Percentiles rank a stretch among this genome's conserved stretches.
phyloP scores from a whole-genome alignment of 2,329 filamentous ascomycete species.

The Alternaria alternata region DNA sequence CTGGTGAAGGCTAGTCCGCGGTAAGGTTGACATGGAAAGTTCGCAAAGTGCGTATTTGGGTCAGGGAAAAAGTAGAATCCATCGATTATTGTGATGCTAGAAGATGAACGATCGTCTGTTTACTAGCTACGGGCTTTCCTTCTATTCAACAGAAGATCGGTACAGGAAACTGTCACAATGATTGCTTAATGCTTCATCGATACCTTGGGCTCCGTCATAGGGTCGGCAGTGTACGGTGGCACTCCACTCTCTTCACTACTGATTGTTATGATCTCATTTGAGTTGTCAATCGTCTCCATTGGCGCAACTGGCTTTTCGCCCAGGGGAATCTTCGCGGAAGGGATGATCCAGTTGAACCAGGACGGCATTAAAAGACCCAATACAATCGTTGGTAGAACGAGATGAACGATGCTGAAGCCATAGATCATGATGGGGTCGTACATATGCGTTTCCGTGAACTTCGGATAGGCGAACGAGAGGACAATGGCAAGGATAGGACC shows the following conservation, averaged over 20 bases:
- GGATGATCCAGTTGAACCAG: conserved; percentile 2
- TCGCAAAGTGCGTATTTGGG: too few species aligned
- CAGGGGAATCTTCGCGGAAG: not conserved
- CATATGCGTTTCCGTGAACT: conserved; percentile 20
- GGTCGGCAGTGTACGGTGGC: not conserved
- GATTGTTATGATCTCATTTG: not conserved
- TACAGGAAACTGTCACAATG: too few species aligned
- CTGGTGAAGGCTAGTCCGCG: conserved; percentile 28
- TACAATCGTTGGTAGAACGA: conserved; percentile 8
- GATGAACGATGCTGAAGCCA: conserved; percentile 31
- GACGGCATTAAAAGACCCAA: not conserved
- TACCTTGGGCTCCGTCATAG: too few species aligned
- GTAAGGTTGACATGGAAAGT: not conserved
- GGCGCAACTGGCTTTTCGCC: conserved; percentile 10
- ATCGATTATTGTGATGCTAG: too few species aligned
- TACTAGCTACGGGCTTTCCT: too few species aligned
- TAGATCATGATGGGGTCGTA: conserved; percentile 36
- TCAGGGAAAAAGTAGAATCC: too few species aligned
- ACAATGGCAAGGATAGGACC: conserved; percentile 35
- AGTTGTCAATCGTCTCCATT: conserved; percentile 10
- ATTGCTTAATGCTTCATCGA: too few species aligned
- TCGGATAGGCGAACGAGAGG: conserved; percentile 34
- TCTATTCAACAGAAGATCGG: too few species aligned
- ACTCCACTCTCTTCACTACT: conserved; percentile 3
- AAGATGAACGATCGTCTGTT: not conserved